phyloP scores from a whole-genome alignment of 2,329 filamentous ascomycete genomes.

The Colletotrichum siamense region DNA sequence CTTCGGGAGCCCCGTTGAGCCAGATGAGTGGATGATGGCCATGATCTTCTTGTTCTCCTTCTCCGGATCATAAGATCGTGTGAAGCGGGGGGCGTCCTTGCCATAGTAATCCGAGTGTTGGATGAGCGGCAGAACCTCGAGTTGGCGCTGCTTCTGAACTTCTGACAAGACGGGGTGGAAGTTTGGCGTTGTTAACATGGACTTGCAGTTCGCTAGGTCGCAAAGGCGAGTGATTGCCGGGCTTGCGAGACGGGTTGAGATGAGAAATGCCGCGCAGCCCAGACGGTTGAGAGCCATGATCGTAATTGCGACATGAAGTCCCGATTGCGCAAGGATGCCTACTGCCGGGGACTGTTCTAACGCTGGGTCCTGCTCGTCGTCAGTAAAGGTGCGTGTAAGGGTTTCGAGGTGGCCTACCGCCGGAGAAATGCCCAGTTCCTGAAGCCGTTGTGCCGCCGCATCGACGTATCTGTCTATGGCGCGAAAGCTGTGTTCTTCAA shows the following conservation, averaged over 20 bases:
- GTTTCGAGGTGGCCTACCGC: background rate
- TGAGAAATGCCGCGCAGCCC: conserved; percentile 48
- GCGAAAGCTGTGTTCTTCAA: background rate
- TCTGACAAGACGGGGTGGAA: background rate
- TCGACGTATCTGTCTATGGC: background rate
- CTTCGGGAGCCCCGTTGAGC: conserved; percentile 67
- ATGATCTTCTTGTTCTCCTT: background rate
- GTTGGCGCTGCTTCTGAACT: background rate
- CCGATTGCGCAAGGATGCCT: conserved; percentile 53
- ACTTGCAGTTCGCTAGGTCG: background rate
- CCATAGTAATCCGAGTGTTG: background rate
- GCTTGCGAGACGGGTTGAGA: background rate
- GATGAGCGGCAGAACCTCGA: background rate
- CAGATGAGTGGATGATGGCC: conserved; percentile 39
- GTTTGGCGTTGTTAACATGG: background rate
- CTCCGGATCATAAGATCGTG: background rate
- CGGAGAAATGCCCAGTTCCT: background rate
- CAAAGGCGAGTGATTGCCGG: background rate
- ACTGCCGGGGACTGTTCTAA: conserved; percentile 41
- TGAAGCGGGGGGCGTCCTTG: background rate
- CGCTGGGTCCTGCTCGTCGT: background rate
- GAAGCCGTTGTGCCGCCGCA: background rate
- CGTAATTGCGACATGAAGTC: conserved; percentile 58
- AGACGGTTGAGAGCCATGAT: conserved; percentile 58
- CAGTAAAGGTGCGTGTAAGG: background rate